These are phyloP conservation scores for Sonneratia alba DNA, from an alignment of 345 rosid genomes.

Conservation along the genomic window DNA sequence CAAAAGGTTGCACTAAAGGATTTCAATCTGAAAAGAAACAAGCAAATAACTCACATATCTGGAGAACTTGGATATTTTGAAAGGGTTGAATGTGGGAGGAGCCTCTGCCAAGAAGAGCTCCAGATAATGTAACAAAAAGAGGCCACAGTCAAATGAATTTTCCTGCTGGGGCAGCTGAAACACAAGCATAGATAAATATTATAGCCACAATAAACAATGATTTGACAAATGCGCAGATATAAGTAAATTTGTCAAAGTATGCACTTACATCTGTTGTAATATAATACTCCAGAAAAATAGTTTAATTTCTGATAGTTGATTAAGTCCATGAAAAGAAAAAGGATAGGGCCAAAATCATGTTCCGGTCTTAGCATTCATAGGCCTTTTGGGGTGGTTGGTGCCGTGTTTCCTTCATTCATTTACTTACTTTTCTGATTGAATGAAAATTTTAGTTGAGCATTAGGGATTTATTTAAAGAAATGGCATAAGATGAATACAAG, in stretches of 20 bases:
- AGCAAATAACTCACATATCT: constrained; percentile 62
- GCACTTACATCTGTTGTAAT: neutral
- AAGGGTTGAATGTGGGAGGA: constrained; percentile 65
- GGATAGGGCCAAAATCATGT: neutral
- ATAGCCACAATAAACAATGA: neutral
- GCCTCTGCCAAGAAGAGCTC: constrained; percentile 86
- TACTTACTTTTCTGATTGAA: neutral
- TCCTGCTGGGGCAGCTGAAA: constrained; percentile 96
- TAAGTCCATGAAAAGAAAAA: neutral
- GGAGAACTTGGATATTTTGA: constrained; percentile 50
- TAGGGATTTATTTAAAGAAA: neutral
- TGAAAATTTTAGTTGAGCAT: neutral
- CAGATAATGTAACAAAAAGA: constrained; percentile 88
- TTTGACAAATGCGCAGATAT: neutral
- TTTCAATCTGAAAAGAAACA: neutral
- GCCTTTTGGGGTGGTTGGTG: neutral
- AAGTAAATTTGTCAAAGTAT: too few species aligned
- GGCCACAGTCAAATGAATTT: constrained; percentile 89
- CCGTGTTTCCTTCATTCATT: neutral
- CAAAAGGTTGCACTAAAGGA: neutral
- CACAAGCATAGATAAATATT: constrained; percentile 8
- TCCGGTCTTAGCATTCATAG: neutral
- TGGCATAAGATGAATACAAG: neutral
- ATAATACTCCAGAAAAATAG: neutral
- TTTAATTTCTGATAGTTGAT: neutral